Percentiles rank a stretch among this genome's conserved stretches.
These are phyloP conservation scores for Capsicum chinense DNA, from an alignment of 257 asterid species.

Conservation along the genomic window DNA sequence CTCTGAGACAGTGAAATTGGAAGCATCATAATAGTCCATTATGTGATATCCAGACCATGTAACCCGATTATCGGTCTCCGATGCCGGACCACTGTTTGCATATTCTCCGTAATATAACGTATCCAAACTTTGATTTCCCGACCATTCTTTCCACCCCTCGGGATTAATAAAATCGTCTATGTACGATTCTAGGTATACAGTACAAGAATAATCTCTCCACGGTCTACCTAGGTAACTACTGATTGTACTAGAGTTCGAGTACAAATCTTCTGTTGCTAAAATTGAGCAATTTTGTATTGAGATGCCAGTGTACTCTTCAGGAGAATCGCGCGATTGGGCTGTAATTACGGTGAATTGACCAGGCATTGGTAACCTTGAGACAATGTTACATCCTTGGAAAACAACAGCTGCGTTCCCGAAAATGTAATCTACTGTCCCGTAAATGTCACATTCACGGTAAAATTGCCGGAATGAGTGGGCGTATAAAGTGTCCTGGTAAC, in stretches of 20 bases:
- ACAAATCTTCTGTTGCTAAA: slow-evolving; percentile 60
- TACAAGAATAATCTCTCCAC: slow-evolving; percentile 69
- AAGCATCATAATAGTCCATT: slow-evolving; percentile 71
- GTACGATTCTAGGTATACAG: slow-evolving; percentile 70
- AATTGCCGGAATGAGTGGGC: slow-evolving; percentile 83
- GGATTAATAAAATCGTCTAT: slow-evolving; percentile 58
- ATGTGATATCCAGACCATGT: slow-evolving; percentile 68
- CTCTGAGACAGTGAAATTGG: slow-evolving; percentile 62
- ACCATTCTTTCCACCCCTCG: slow-evolving; percentile 75
- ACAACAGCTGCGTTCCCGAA: slow-evolving; percentile 88
- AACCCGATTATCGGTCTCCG: slow-evolving; percentile 59
- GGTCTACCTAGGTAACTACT: slow-evolving; percentile 82
- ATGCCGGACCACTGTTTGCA: slow-evolving; percentile 69
- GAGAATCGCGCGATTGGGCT: slow-evolving; percentile 64
- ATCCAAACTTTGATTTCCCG: slow-evolving; percentile 55
- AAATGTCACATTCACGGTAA: slow-evolving; percentile 81
- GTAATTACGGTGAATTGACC: slow-evolving; percentile 76
- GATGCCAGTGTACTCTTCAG: slow-evolving; percentile 67
- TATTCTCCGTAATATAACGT: slow-evolving; percentile 87
- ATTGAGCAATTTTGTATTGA: slow-evolving; percentile 81
- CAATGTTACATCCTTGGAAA: slow-evolving; percentile 74
- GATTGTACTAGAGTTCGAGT: slow-evolving; percentile 42
- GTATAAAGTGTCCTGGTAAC: slow-evolving; percentile 80
- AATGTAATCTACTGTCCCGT: slow-evolving; percentile 85
- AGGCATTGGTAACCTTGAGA: slow-evolving; percentile 68